phyloP scores from a whole-genome alignment of 2,329 filamentous ascomycete species.

The Trichoderma hamatum region DNA sequence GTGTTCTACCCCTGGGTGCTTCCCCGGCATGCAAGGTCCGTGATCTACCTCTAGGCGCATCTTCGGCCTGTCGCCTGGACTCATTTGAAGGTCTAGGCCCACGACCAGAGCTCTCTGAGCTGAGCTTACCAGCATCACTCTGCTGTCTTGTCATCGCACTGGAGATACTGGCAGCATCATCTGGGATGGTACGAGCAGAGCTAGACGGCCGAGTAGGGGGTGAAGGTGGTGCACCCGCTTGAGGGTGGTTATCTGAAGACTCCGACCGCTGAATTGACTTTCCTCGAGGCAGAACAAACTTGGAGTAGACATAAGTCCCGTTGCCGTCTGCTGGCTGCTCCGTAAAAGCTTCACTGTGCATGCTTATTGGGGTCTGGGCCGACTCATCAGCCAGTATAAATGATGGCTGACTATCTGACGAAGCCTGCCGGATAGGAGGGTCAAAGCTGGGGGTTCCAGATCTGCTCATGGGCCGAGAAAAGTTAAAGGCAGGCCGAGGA shows the following conservation, averaged over 20 bases:
- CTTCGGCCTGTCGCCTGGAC: slow-evolving; percentile 50
- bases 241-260: slow-evolving; percentile 55
- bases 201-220: slow-evolving; percentile 64
- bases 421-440: slow-evolving; percentile 63
- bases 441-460: slow-evolving; percentile 64
- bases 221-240: slow-evolving; percentile 58
- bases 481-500: slow-evolving; percentile 82
- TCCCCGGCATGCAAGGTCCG: slow-evolving; percentile 46
- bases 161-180: slow-evolving; percentile 41
- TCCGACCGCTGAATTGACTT: slow-evolving; percentile 74
- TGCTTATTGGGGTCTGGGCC: slow-evolving; percentile 70
- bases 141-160: slow-evolving; percentile 49
- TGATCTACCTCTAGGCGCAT: slow-evolving; percentile 51
- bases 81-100: slow-evolving; percentile 51
- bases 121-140: slow-evolving; percentile 54
- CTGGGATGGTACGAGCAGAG: slow-evolving; percentile 46
- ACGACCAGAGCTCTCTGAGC: slow-evolving; percentile 48
- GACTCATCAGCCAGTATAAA: slow-evolving; percentile 66
- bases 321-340: slow-evolving; percentile 54
- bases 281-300: slow-evolving; percentile 80
- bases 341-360: slow-evolving; percentile 70
- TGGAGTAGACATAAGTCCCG: slow-evolving; percentile 83
- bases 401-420: slow-evolving; percentile 68
- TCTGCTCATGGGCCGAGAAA: slow-evolving; percentile 85
- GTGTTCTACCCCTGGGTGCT: slow-evolving; percentile 46